Conservation (phyloP, 306 rosid genomes). For the Pyrus bretschneideri region DNA sequence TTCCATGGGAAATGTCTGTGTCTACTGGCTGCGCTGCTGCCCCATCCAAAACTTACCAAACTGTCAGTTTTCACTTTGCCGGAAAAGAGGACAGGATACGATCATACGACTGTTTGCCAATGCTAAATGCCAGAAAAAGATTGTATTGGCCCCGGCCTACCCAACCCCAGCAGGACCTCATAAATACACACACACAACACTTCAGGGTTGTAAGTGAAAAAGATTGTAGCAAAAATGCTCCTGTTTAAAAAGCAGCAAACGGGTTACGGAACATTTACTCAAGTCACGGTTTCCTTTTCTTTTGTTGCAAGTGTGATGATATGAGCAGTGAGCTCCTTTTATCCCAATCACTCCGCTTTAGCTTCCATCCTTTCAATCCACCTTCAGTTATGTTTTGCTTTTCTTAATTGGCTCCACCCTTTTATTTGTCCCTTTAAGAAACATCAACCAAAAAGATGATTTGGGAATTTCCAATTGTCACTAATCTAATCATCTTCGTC, state of each 20-base stretch:
- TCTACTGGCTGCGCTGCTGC: background rate
- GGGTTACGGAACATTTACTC: background rate
- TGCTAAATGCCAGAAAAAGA: too few relatives aligned
- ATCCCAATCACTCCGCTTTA: slow-evolving; percentile 26
- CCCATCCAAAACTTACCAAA: background rate
- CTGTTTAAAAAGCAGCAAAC: background rate
- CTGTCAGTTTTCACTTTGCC: background rate
- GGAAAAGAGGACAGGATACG: background rate
- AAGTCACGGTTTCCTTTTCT: background rate
- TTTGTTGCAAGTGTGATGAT: background rate
- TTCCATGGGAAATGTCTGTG: background rate
- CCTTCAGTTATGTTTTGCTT: slow-evolving; percentile 28
- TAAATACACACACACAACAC: too few relatives aligned
- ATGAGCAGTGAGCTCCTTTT: background rate
- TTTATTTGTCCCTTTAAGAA: background rate
- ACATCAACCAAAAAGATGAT: background rate
- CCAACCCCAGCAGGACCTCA: background rate
- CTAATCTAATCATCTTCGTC: background rate
- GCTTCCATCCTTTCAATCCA: slow-evolving; percentile 38
- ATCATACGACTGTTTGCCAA: too few relatives aligned
- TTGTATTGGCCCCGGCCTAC: background rate
- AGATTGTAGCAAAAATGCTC: too few relatives aligned
- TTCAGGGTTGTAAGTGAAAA: too few relatives aligned
- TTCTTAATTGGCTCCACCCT: background rate
- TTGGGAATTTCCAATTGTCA: background rate